A percentile compares a stretch with the other conserved stretches of the same genome.
These are phyloP conservation scores for Russula earlei DNA, from an alignment of 768 basidiomycete genomes.

Conservation along the genomic window DNA sequence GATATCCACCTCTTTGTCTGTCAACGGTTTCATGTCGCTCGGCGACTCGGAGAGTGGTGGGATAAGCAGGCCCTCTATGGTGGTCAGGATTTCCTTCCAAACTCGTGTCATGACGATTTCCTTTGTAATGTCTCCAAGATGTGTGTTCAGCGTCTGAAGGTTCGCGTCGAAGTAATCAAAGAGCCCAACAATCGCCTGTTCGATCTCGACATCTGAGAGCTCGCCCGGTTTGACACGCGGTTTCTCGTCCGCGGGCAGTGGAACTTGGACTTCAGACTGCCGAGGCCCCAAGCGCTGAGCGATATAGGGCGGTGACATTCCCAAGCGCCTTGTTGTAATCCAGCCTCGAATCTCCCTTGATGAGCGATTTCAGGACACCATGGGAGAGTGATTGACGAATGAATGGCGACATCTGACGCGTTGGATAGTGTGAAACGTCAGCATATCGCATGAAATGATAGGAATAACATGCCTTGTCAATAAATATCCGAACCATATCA, in stretches of 20 bases:
- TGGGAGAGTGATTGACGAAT: constrained; percentile 81
- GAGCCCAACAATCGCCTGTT: constrained; percentile 80
- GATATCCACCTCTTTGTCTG: constrained; percentile 94
- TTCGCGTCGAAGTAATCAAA: constrained; percentile 97
- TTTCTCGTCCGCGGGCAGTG: constrained; percentile 65
- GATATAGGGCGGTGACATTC: constrained; percentile 71
- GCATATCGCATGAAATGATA: background rate
- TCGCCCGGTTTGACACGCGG: constrained; percentile 71
- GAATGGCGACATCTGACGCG: constrained; percentile 79
- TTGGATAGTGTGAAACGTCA: background rate
- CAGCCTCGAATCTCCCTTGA: constrained; percentile 54
- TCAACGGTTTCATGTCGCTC: constrained; percentile 86
- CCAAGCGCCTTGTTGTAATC: constrained; percentile 90
- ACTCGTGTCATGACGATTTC: constrained; percentile 86
- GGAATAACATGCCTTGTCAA: constrained; percentile 71
- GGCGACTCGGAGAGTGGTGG: constrained; percentile 80
- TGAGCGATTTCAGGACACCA: constrained; percentile 60
- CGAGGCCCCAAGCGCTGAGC: constrained; percentile 57
- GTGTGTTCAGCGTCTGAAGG: constrained; percentile 81
- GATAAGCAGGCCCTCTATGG: constrained; percentile 82
- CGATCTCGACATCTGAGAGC: constrained; percentile 88
- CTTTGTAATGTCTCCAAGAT: constrained; percentile 75
- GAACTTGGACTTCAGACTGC: constrained; percentile 64
- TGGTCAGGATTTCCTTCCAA: constrained; percentile 90
- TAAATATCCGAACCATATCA: constrained; percentile 93